Base-by-base conservation (phyloP, 2,329 filamentous ascomycete genomes). In the Microcyclospora tardicrescens region DNA sequence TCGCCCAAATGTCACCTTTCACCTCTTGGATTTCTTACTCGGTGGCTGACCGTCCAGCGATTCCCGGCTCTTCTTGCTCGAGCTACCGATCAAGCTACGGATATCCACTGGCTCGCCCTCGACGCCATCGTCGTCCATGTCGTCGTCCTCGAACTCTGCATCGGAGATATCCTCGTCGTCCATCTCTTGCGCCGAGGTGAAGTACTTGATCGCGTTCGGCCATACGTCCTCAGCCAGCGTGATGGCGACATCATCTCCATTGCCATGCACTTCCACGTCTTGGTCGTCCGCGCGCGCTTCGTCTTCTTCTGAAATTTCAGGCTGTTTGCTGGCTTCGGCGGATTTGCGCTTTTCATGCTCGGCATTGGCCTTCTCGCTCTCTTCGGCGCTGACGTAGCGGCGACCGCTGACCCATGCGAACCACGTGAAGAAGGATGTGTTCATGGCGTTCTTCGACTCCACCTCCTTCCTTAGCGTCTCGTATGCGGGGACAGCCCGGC, bases 131-230 rank as follows among this genome's bases (percentile, higher is more conserved):
- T 73, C 73, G 6, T 69, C 70, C 69, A 62, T 60, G 16, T 62
- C 61, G 44, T 63, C 52, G 15, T 71, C 69, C 54, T 84, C 81
- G 48, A 84, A 80, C 46, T 87, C 80, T 33, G 74, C 58, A 43
- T 87, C 84, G 1, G 63, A 66, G 55, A 81, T 58, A 10, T 73
- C 72, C 19, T 24, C 19, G 19, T 24, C 19, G 36, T 85, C 81
- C 57, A 81, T 77, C 34, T 84, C 82, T 64, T 83, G 73, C 38
- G 73, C 79, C 77, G 58, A 50, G n/a, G 57, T 82, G 66, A 91
- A 96, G 66, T 91, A 93, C 61, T 83, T 84, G 60, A 93, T 79
- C 41, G 87, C 89, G 46, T 78, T 77, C 35, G 84, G 83, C 79
- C 81, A 95, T 37, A 96, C 66, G 51, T 96, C 89, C 57, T 96